Base-by-base conservation (phyloP, 495 filamentous ascomycete genomes). In the Pseudotulostoma volvatum region DNA sequence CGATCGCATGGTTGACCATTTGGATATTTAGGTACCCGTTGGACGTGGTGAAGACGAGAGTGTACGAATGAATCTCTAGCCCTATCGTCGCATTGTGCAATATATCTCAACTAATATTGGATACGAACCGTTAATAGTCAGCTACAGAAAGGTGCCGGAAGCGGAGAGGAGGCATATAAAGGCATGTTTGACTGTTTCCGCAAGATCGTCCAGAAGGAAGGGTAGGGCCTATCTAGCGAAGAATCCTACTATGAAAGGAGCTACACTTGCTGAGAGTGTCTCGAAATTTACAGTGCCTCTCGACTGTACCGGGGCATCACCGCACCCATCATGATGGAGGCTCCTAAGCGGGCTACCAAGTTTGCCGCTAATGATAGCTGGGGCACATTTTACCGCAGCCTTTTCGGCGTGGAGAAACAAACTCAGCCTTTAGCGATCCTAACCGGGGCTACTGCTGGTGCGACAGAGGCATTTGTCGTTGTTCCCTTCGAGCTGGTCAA, bases 301-400 rank as follows among this genome's bases (percentile, higher is more conserved):
- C 74, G 88, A 37, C 64, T 97, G 14, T 97, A 97, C 66, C 82
- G 90, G 50, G 90, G 90, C 54, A 97, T 97, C 56, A 77, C 74
- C 19, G 88, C 92, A 9, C 90, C 90, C 15, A 96, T 97, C 47
- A 65, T 95, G 45, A 96, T 97, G 90, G 90, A 97, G 64, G 90
- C 90, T 13, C 90, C 90, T 40, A 97, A 97, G 74, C 77, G 90
- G 56, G 90, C 90, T 7, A 94, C 82, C 62, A 97, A 97, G 60
- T 96, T 97, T 63, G 88, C 90, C 36, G 92, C 90, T 55, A 97
- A 97, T 60, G 92, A 97, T 56, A 79, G 85, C 57, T 97, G 90
- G 90, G 90, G 90, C 45, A 73, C 77, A 56, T 73, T 93, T 60
- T 97, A 90, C 68, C 81, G 81, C 40, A 75, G 74, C 39, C 52